Percentiles rank a stretch among this genome's conserved stretches.
phyloP scores from a whole-genome alignment of 345 rosid genomes.

The Eucalyptus curtisii region DNA sequence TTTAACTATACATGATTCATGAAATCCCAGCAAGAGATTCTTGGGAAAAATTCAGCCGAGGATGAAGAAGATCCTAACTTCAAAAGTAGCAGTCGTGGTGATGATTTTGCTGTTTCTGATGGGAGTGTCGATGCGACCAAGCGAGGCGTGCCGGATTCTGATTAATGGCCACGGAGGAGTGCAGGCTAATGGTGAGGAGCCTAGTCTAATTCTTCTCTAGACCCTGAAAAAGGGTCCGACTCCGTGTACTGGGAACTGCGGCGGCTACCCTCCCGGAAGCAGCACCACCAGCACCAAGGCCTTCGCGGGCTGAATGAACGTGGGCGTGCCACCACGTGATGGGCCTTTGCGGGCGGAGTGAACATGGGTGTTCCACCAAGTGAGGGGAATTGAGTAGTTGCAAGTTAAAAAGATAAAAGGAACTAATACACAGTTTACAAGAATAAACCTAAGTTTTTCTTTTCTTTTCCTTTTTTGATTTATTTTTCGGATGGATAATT shows the following conservation, averaged over 20 bases:
- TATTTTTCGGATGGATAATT: not conserved
- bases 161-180: not conserved
- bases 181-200: not conserved
- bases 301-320: not conserved
- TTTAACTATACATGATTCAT: no score
- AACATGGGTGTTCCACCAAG: not conserved
- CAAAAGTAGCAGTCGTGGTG: not conserved
- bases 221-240: not conserved
- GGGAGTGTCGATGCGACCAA: not conserved
- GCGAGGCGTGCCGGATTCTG: not conserved
- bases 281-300: not conserved
- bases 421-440: not conserved
- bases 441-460: not conserved
- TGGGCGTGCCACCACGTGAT: not conserved
- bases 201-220: not conserved
- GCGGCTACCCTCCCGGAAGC: not conserved
- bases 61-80: not conserved
- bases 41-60: not conserved
- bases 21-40: no score
- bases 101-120: not conserved
- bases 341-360: no score
- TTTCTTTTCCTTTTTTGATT: accelerated
- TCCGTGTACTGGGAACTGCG: not conserved
- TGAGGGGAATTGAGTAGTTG: not conserved
- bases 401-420: not conserved